Base-by-base conservation (phyloP, 163 green algal genomes). In the Scenedesmus sp. region DNA sequence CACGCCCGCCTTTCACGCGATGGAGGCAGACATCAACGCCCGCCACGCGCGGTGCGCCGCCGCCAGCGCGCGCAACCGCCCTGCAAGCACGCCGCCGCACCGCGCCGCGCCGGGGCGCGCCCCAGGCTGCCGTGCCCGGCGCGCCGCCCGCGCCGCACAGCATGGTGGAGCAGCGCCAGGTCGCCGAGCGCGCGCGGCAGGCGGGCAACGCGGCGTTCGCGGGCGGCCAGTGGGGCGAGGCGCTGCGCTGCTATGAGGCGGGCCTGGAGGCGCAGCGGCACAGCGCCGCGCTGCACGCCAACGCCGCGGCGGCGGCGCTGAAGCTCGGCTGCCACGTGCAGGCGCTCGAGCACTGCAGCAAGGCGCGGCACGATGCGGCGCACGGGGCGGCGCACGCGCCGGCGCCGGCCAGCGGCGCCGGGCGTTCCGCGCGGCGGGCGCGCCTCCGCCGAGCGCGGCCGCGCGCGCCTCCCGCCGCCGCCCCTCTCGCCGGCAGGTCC, bases 11-110 rank as follows among this genome's bases (percentile, higher is more conserved):
- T 92, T 95, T 63, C 75, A 70, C 28, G 89, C 89, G 1, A 90
- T 97, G 88, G 91, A 95, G 64, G 91, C 91, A 53, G 92, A 97
- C 77, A 94, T 95, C 39, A 84, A 95, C 56, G 86, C 94, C 26
- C 80, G 92, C 5, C 91, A 95, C 70, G 63, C 83, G 39, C 85
- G 86, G 89, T 91, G 22, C 39, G 39, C 10, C n/a, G n/a, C n/a
- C n/a, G n/a, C n/a, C n/a, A n/a, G n/a, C n/a, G n/a, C n/a, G n/a
- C n/a, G n/a, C n/a, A n/a, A n/a, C n/a, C n/a, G n/a, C n/a, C n/a
- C n/a, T n/a, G n/a, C n/a, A n/a, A n/a, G n/a, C n/a, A n/a, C n/a
- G n/a, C n/a, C n/a, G n/a, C n/a, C n/a, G n/a, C n/a, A n/a, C n/a
- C n/a, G n/a, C n/a, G n/a, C n/a, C n/a, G n/a, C n/a, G n/a, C n/a